Conservation (phyloP, 2,329 filamentous ascomycete species). For the Curvularia verruculosa region DNA sequence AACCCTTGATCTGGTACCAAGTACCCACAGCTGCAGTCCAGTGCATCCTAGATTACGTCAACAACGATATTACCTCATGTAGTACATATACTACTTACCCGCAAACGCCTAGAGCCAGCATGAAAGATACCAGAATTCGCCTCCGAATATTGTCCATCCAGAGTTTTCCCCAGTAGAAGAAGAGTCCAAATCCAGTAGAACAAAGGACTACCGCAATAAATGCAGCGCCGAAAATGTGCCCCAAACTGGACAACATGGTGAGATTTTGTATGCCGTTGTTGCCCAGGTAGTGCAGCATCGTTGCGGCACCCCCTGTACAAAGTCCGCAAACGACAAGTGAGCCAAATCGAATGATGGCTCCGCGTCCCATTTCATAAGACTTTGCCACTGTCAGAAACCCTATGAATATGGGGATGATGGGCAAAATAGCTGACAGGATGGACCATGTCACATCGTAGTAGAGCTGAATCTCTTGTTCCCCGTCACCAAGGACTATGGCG, state of each 20-base stretch:
- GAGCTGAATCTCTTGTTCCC: slow-evolving; percentile 67
- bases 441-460: slow-evolving; percentile 76
- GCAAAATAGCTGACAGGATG: slow-evolving; percentile 78
- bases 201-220: slow-evolving; percentile 76
- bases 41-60: slow-evolving; percentile 64
- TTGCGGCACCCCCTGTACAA: slow-evolving; percentile 75
- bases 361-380: slow-evolving; percentile 39
- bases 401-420: slow-evolving; percentile 73
- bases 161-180: slow-evolving; percentile 75
- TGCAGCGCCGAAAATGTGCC: slow-evolving; percentile 70
- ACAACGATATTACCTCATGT: neutral
- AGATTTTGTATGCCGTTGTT: slow-evolving; percentile 84
- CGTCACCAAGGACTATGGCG: slow-evolving; percentile 73
- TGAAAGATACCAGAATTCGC: slow-evolving; percentile 66
- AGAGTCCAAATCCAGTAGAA: slow-evolving; percentile 71
- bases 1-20: slow-evolving; percentile 63
- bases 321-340: slow-evolving; percentile 64
- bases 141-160: slow-evolving; percentile 86
- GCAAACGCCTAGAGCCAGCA: slow-evolving; percentile 76
- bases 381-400: slow-evolving; percentile 72
- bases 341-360: slow-evolving; percentile 33
- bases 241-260: slow-evolving; percentile 63
- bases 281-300: slow-evolving; percentile 88
- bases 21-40: slow-evolving; percentile 80
- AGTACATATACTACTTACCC: slow-evolving; percentile 50